These are phyloP conservation scores for Aschersonia sp. DNA, from an alignment of 2,329 filamentous ascomycete species.

Conservation along the genomic window DNA sequence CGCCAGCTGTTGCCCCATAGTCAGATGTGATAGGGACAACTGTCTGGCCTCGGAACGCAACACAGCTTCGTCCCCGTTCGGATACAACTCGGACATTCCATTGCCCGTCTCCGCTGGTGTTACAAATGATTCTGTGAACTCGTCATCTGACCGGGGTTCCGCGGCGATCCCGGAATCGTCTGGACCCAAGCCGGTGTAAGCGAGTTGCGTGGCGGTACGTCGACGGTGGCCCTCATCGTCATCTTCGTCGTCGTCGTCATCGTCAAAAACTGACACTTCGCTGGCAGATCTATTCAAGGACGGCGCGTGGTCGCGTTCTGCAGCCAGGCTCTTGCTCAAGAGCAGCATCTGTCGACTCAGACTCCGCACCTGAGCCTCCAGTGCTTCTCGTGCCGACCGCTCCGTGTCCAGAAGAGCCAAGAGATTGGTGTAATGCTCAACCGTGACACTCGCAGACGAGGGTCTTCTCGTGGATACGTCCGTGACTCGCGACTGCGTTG, in stretches of 20 bases:
- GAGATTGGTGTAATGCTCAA: conserved; percentile 35
- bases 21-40: conserved; percentile 48
- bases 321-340: conserved; percentile 22
- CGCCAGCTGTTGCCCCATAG: conserved; percentile 20
- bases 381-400: conserved; percentile 35
- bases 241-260: conserved; percentile 23
- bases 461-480: conserved; percentile 15
- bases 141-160: conserved; percentile 23
- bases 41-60: conserved; percentile 44
- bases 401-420: conserved; percentile 40
- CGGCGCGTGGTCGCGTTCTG: conserved; percentile 13
- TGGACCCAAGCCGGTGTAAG: conserved; percentile 3
- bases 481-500: conserved; percentile 16
- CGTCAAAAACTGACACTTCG: conserved; percentile 25
- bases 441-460: conserved; percentile 16
- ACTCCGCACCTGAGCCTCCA: conserved; percentile 41
- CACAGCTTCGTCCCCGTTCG: conserved; percentile 22
- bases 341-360: conserved; percentile 35
- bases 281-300: conserved; percentile 21
- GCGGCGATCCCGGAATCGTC: conserved; percentile 22
- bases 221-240: conserved; percentile 13
- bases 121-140: conserved; percentile 32
- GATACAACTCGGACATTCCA: conserved; percentile 23
- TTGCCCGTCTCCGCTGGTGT: conserved; percentile 33
- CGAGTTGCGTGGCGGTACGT: not conserved